Conservation (phyloP, 2,329 filamentous ascomycete species). For the Fusarium sarcochroum region DNA sequence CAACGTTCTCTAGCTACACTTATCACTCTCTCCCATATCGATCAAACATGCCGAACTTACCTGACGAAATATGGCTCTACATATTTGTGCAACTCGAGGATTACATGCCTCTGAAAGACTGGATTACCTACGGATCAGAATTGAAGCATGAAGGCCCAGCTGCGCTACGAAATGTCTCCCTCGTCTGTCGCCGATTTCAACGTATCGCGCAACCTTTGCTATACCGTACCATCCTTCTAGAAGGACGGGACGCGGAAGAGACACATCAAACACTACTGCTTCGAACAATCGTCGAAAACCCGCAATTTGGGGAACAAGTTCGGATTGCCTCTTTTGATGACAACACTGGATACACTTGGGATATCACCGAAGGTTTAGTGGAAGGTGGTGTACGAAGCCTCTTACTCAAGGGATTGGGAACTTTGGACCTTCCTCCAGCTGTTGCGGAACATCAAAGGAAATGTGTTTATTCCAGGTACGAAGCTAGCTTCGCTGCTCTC, state of each 20-base stretch:
- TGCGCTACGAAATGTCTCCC: constrained; percentile 6
- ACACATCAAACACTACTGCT: background rate
- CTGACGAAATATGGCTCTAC: background rate
- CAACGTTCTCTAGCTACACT: background rate
- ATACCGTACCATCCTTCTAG: background rate
- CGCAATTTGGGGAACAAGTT: background rate
- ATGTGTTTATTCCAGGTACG: rapidly evolving
- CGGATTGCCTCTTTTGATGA: background rate
- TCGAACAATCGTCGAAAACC: background rate
- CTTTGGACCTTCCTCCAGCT: background rate
- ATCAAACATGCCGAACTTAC: background rate
- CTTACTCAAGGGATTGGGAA: background rate
- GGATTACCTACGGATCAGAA: constrained; percentile 8
- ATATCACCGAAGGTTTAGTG: background rate
- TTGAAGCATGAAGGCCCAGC: background rate
- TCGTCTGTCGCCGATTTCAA: constrained; percentile 18
- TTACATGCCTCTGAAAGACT: background rate
- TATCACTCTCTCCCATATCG: background rate
- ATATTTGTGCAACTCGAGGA: constrained; percentile 3
- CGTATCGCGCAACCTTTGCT: constrained; percentile 11
- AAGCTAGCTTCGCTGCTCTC: constrained; percentile 1
- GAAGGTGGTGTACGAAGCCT: rapidly evolving
- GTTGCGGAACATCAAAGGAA: background rate
- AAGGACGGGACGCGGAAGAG: background rate
- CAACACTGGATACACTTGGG: rapidly evolving